phyloP scores from a whole-genome alignment of 2,329 filamentous ascomycete genomes.

The Gaeumannomyces tritici region DNA sequence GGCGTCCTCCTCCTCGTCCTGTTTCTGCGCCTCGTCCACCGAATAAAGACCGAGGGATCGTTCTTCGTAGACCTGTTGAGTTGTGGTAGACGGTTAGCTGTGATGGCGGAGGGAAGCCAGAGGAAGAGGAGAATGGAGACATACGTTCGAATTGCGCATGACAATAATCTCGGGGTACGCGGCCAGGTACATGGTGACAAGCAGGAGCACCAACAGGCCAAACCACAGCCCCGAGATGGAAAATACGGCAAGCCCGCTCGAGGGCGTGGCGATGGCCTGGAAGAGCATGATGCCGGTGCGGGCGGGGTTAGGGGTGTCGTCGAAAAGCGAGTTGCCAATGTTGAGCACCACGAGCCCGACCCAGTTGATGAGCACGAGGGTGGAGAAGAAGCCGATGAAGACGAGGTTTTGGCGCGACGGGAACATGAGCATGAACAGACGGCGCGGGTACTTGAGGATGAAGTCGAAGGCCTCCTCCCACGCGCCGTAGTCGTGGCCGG shows the following conservation, averaged over 20 bases:
- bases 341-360: conserved; percentile 56
- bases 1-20: conserved; percentile 1
- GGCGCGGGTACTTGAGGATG: conserved; percentile 44
- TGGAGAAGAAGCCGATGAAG: conserved; percentile 49
- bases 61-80: conserved; percentile 36
- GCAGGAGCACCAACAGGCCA: conserved; percentile 48
- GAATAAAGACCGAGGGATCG: conserved; percentile 36
- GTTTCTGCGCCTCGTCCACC: conserved; percentile 9
- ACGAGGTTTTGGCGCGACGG: conserved; percentile 56
- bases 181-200: conserved; percentile 59
- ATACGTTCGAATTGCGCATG: conserved; percentile 57
- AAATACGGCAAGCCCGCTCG: conserved; percentile 59
- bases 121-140: neutral
- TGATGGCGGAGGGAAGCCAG: no score
- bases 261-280: conserved; percentile 52
- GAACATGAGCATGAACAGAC: conserved; percentile 56
- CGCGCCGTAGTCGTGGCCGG: conserved; percentile 22
- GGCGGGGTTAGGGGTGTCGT: conserved; percentile 38
- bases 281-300: conserved; percentile 57
- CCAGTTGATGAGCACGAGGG: conserved; percentile 56
- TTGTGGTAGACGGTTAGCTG: no score
- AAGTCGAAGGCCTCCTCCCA: conserved; percentile 42
- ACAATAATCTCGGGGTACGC: conserved; percentile 54
- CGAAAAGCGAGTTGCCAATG: conserved; percentile 47
- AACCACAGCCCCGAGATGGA: conserved; percentile 46